These are phyloP conservation scores for Vigna trinervia DNA, from an alignment of 306 rosid species.

Conservation along the genomic window DNA sequence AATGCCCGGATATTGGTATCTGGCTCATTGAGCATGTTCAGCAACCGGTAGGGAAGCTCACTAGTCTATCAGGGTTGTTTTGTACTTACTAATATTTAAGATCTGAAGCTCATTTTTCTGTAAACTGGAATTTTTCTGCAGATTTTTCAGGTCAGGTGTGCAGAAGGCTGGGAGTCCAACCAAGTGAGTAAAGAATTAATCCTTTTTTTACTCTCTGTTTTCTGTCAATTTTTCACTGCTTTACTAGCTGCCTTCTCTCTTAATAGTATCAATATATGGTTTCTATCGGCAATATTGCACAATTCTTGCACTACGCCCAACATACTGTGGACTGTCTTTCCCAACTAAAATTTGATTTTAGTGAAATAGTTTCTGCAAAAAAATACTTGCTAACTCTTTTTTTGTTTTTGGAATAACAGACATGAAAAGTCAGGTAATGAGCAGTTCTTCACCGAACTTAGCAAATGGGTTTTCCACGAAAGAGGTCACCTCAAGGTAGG, in stretches of 20 bases:
- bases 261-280: too few relatives aligned
- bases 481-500: constrained; percentile 98
- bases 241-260: constrained; percentile 2
- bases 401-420: constrained; percentile 54
- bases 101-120: constrained; percentile 33
- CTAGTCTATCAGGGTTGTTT: constrained; percentile 30
- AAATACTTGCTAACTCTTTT: neutral
- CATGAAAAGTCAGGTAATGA: constrained; percentile 89
- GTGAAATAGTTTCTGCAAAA: neutral
- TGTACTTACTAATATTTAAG: constrained; percentile 11
- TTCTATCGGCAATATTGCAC: constrained; percentile 13
- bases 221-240: constrained; percentile 12
- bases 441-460: constrained; percentile 81
- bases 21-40: constrained; percentile 86
- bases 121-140: constrained; percentile 48
- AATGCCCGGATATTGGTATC: constrained; percentile 93
- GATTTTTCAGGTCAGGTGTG: constrained; percentile 84
- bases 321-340: neutral
- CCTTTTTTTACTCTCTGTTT: constrained; percentile 7
- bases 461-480: constrained; percentile 98
- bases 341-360: neutral
- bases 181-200: constrained; percentile 66
- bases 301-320: neutral
- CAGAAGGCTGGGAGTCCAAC: constrained; percentile 82
- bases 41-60: constrained; percentile 69